Base-by-base conservation (phyloP, 2,329 filamentous ascomycete species). In the Fusarium irregulare region DNA sequence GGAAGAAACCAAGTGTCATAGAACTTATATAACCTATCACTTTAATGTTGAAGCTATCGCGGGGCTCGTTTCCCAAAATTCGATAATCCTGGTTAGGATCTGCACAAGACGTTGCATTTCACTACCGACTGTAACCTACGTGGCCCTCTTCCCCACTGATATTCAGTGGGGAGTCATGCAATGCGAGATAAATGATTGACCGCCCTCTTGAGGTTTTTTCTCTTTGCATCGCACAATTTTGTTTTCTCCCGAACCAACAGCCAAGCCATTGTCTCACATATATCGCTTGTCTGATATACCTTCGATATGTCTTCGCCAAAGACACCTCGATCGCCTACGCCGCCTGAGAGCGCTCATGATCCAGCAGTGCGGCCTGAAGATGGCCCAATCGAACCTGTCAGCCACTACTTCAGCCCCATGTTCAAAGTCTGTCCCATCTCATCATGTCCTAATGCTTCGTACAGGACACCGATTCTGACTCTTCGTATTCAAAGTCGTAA, bases 401-500 rank as follows among this genome's bases (percentile, higher is more conserved):
- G 59, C 60, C 13, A 32, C 7, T 20, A 40, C 3, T 20, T 53
- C 34, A 53, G 13, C 7, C 49, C 49, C n/a, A 53, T 53, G 34
- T 28, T 27, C 25, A 9, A n/a, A 40, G 49, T n/a, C 4, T 27
- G 30, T 41, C 34, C 32, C 13, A 21, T 27, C 25, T 37, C 34
- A 21, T 7, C 32, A 16, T 60, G n/a, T 27, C 56, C 21, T 53
- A 50, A 59, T 60, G 37, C 30, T 32, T 60, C 13, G 11, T 9
- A n/a, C 14, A 68, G 66, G 66, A 68, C 11, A 47, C 56, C 23
- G 56, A 67, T 47, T 57, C 61, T 32, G 51, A 69, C 41, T 69
- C 60, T 27, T 46, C 66, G 6, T 67, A 70, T 40, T 51, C 66
- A 6, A 14, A 55, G 12, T 21, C 50, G 66, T 70, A 45, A 58